Evolutionary conservation across 371 early-diverging fungal genomes (phyloP), one percentile per base, ranked within the genome.

Genomic region (Furculomyces boomerangus): DNA sequence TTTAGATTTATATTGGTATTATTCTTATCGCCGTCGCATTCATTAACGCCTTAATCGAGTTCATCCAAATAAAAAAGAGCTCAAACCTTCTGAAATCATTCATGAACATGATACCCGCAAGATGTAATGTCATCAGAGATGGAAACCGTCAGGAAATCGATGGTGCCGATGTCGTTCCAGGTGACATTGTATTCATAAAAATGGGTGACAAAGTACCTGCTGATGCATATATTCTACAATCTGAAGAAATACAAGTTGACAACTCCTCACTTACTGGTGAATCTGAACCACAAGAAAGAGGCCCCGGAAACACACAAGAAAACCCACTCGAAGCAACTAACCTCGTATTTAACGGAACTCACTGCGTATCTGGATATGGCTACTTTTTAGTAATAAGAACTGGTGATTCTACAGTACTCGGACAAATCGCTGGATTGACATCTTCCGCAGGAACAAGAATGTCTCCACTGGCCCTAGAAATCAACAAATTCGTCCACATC

Each of bases 221-320:
- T 2, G 97, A 96, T 74, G 61, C 89, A 44, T 64, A 67, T 49
- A 51, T 96, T 26, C 83, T 84, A 57, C 58, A 73, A 45, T 68
- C 76, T 41, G 74, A 75, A 20, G 92, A 96, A 25, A 68, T 94
- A 57, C 90, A 94, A 67, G 91, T 94, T 35, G 94, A 96, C 73
- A 93, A 92, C 74, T 93, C 94, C 8, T 88, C 88, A n/a, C 65
- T 95, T 41, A 95, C 93, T 1, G 96, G 95, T 54, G 93, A 95
- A 67, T 74, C 90, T 0, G 95, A 93, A 44, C 91, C 94, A 14
- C 93, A 90, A 65, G 80, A 81, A 63, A 82, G 93, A 40, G 60
- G 44, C 1, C 55, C 68, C 0, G 54, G 46, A 22, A 84, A 81
- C 60, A 71, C 69, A 0, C 68, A 74, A 43, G 65, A 74, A 60